A percentile compares a stretch with the other conserved stretches of the same genome.
Evolutionary conservation across 2,329 filamentous ascomycete species (phyloP).

Genomic region (Nothomitra cinnamomea): DNA sequence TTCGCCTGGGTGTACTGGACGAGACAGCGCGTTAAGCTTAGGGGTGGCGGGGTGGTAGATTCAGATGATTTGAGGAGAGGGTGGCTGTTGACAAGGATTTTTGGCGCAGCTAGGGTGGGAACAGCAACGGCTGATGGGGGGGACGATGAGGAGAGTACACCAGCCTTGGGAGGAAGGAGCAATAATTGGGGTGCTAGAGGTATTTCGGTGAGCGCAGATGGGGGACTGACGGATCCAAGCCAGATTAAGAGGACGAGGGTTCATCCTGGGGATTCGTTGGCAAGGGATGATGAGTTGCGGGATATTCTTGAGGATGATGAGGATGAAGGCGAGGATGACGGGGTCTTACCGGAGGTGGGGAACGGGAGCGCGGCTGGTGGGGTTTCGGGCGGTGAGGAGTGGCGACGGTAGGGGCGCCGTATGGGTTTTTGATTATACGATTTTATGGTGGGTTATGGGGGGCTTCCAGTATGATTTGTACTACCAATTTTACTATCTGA

Average conservation of each 20-base stretch:
- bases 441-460: no score
- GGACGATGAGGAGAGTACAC: slow-evolving; percentile 43
- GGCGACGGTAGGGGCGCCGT: background rate
- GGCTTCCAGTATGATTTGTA: no score
- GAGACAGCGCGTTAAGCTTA: slow-evolving; percentile 81
- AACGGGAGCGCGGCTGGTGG: background rate
- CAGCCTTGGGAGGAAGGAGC: slow-evolving; percentile 25
- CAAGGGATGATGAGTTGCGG: slow-evolving; percentile 35
- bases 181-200: slow-evolving; percentile 42
- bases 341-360: background rate
- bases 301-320: slow-evolving; percentile 31
- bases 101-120: slow-evolving; percentile 34
- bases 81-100: slow-evolving; percentile 66
- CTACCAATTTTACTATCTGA: no score
- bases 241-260: slow-evolving; percentile 1
- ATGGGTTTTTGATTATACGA: no score
- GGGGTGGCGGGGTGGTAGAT: slow-evolving; percentile 75
- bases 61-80: slow-evolving; percentile 73
- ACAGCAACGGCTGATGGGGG: slow-evolving; percentile 29
- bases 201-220: slow-evolving; percentile 50
- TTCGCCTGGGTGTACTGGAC: slow-evolving; percentile 97
- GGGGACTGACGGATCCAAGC: slow-evolving; percentile 31
- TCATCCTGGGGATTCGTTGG: background rate
- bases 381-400: background rate
- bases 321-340: slow-evolving; percentile 30